Conservation (phyloP, 2,329 filamentous ascomycete genomes). For the Clarireedia paspali region DNA sequence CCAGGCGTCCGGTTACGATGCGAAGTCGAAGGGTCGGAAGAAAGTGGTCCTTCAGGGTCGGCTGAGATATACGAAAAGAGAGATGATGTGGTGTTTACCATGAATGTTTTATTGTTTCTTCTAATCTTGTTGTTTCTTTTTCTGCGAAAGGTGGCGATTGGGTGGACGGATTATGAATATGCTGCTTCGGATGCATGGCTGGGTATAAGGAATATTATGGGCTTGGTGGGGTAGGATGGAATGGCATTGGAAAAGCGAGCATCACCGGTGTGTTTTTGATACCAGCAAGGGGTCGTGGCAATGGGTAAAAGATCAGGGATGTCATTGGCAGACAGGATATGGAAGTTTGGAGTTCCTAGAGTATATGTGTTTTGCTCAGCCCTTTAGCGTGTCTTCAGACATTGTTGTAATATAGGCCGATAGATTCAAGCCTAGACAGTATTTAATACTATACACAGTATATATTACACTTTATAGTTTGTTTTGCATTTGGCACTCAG, state of each 20-base stretch:
- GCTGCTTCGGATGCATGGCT: neutral
- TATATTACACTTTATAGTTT: no score
- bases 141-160: neutral
- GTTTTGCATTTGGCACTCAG: no score
- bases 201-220: neutral
- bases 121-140: neutral
- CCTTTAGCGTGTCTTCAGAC: no score
- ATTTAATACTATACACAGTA: no score
- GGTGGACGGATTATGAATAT: no score
- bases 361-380: no score
- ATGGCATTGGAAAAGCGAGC: no score
- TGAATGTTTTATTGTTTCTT: neutral
- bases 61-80: neutral
- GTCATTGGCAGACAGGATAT: neutral
- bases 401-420: no score
- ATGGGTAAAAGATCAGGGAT: neutral
- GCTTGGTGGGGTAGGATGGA: neutral
- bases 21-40: neutral
- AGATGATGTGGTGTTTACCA: neutral
- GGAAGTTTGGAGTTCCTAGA: no score
- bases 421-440: no score
- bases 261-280: neutral
- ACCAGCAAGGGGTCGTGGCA: neutral
- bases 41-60: neutral
- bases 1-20: neutral